phyloP scores from a whole-genome alignment of 78 protist species.

The Dictyostelium firmibasis region DNA sequence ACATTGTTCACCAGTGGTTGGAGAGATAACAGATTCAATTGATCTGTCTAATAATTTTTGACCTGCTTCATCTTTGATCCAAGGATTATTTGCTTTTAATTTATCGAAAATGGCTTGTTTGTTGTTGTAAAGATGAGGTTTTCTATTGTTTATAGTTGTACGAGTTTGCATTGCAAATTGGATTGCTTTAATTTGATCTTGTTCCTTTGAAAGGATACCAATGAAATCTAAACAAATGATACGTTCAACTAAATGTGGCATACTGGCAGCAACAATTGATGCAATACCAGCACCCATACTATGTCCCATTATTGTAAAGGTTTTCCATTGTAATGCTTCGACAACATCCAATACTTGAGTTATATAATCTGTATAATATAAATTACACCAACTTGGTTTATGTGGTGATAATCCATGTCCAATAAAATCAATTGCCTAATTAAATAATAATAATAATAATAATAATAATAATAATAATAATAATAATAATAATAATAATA shows the following conservation, averaged over 20 bases:
- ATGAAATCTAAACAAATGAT: slow-evolving; percentile 62
- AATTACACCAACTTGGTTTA: slow-evolving; percentile 56
- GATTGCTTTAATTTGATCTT: slow-evolving; percentile 49
- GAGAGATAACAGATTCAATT: slow-evolving; percentile 17
- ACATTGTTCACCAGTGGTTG: slow-evolving; percentile 36
- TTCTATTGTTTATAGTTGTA: slow-evolving; percentile 13
- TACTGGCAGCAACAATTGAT: slow-evolving; percentile 16
- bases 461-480: background rate
- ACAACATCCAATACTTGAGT: slow-evolving; percentile 65
- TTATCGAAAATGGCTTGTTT: slow-evolving; percentile 55
- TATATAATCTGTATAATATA: slow-evolving; percentile 66
- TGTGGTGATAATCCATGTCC: slow-evolving; percentile 61
- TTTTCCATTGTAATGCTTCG: slow-evolving; percentile 59
- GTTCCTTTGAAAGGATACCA: slow-evolving; percentile 41
- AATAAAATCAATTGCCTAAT: background rate
- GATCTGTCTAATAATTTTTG: slow-evolving; percentile 5
- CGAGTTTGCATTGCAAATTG: slow-evolving; percentile 50
- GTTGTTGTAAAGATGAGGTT: slow-evolving; percentile 24
- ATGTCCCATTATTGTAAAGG: slow-evolving; percentile 39
- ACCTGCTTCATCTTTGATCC: slow-evolving; percentile 60
- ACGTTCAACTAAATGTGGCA: slow-evolving; percentile 61
- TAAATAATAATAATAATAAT: background rate
- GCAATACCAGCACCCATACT: slow-evolving; percentile 25
- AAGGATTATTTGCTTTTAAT: slow-evolving; percentile 52
- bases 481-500: background rate